Conservation (phyloP, 2,329 filamentous ascomycete genomes). For the Penicillium polonicum region DNA sequence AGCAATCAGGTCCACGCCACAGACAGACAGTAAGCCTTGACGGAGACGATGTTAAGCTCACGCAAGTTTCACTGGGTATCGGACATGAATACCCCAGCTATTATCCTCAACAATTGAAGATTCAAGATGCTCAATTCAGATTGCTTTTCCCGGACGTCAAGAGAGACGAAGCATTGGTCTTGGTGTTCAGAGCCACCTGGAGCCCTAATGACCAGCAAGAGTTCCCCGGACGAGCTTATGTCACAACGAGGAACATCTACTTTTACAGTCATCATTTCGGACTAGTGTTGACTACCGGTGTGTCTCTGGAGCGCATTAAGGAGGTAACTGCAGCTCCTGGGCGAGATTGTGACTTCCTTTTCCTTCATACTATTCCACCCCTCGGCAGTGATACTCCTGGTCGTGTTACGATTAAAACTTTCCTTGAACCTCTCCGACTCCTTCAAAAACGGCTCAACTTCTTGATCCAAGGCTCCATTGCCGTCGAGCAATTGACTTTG, state of each 20-base stretch:
- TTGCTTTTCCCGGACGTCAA: constrained; percentile 82
- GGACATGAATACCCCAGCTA: constrained; percentile 63
- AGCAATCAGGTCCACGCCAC: constrained; percentile 41
- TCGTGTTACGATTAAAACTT: constrained; percentile 84
- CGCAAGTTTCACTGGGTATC: constrained; percentile 34
- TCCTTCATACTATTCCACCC: constrained; percentile 70
- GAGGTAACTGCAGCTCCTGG: constrained; percentile 90
- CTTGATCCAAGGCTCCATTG: constrained; percentile 74
- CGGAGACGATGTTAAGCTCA: constrained; percentile 39
- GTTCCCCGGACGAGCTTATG: constrained; percentile 81
- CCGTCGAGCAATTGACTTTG: constrained; percentile 66
- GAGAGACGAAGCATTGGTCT: constrained; percentile 74
- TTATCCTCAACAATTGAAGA: constrained; percentile 78
- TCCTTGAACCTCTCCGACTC: constrained; percentile 80
- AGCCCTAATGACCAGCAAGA: constrained; percentile 71
- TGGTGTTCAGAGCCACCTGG: constrained; percentile 94
- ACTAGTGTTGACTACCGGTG: constrained; percentile 76
- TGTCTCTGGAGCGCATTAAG: constrained; percentile 72
- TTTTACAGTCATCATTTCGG: constrained; percentile 97
- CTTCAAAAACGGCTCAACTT: constrained; percentile 82
- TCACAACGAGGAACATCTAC: constrained; percentile 83
- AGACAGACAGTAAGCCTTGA: constrained; percentile 59
- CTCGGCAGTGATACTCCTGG: constrained; percentile 64
- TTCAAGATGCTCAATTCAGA: constrained; percentile 90
- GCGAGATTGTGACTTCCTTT: constrained; percentile 88